Base-by-base conservation (phyloP, 306 rosid genomes). In the Quercus mongolica region DNA sequence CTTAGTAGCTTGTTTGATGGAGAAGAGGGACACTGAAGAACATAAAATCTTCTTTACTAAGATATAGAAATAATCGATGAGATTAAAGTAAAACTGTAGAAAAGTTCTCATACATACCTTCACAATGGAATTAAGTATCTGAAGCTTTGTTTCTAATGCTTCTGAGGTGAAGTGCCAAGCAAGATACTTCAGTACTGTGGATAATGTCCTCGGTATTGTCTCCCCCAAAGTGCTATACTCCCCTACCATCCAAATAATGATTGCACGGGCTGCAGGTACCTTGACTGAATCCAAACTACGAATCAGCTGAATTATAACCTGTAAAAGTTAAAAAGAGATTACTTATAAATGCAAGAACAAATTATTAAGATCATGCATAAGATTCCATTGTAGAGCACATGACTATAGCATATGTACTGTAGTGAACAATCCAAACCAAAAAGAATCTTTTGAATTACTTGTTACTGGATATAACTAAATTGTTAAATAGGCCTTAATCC, bases 221-320 rank as follows among this genome's bases (percentile, higher is more conserved):
- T 89, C 89, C 31, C 99, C 98, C 76, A 96, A 75, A 54, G 94
- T 85, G 86, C 89, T 88, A 79, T 96, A 91, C 89, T 96, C 97
- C 78, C 99, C 99, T 59, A 93, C 80, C 94, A 96, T 86, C 99
- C 99, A 93, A 88, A 96, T 84, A 82, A 96, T 83, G 84, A 92
- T 86, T 38, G 98, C 96, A 82, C 97, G 96, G 73, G 97, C 96
- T 41, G 94, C 90, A 78, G 97, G 90, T 31, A 96, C 91, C 90
- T 89, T 93, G 78, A 93, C 83, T 49, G 84, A 85, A 82, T 91
- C 91, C 89, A 96, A 88, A 81, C 91, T 84, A 72, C 93, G 89
- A 80, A 90, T 86, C 87, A 93, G 84, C 76, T 87, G 96, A 78
- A 91, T 86, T 79, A 96, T 88, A 68, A 96, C 96, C 98, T 96